Evolutionary conservation across 2,329 filamentous ascomycete genomes (phyloP).

Genomic region (Drechmeria coniospora): DNA sequence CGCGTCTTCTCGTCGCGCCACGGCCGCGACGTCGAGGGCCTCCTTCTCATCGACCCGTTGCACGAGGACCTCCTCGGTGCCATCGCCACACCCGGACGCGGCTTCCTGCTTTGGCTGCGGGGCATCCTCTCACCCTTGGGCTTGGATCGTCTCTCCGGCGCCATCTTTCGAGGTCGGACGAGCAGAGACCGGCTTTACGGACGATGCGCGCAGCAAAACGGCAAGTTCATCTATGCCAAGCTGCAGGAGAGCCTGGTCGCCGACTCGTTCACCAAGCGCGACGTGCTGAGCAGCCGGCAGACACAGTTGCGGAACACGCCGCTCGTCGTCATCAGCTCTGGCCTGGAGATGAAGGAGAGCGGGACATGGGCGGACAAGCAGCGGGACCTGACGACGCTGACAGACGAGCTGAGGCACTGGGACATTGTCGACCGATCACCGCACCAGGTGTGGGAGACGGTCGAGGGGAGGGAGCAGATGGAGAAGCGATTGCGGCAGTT

Average conservation of each 20-base stretch:
- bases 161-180: slow-evolving; percentile 65
- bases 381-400: slow-evolving; percentile 66
- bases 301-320: slow-evolving; percentile 68
- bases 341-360: slow-evolving; percentile 49
- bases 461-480: slow-evolving; percentile 56
- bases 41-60: slow-evolving; percentile 75
- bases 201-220: slow-evolving; percentile 58
- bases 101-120: slow-evolving; percentile 74
- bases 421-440: slow-evolving; percentile 75
- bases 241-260: slow-evolving; percentile 88
- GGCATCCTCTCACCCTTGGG: slow-evolving; percentile 80
- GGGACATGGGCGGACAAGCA: slow-evolving; percentile 71
- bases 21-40: slow-evolving; percentile 54
- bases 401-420: slow-evolving; percentile 66
- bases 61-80: slow-evolving; percentile 72
- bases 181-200: slow-evolving; percentile 79
- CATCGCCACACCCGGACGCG: slow-evolving; percentile 50
- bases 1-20: slow-evolving; percentile 84
- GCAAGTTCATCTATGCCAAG: slow-evolving; percentile 77
- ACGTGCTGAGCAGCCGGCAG: slow-evolving; percentile 60
- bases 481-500: slow-evolving; percentile 65
- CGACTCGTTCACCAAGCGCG: slow-evolving; percentile 66
- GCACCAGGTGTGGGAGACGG: slow-evolving; percentile 70
- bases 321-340: slow-evolving; percentile 70
- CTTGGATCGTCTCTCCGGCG: slow-evolving; percentile 62